Base-by-base conservation (phyloP, 1,284 basidiomycete species). In the Pisolithus thermaeus region DNA sequence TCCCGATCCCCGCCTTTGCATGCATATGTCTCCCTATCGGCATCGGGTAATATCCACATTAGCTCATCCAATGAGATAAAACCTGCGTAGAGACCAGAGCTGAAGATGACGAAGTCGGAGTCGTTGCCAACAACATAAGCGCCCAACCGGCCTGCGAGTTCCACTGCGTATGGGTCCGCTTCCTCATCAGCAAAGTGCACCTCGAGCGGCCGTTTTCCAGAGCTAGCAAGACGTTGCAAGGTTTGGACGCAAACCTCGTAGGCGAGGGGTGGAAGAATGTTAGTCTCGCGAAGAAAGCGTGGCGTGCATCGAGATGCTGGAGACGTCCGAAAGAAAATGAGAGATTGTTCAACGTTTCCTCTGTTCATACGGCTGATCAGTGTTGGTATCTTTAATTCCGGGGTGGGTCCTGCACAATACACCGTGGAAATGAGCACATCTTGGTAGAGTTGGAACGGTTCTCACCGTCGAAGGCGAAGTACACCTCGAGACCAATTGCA, bases 401-500 rank as follows among this genome's bases (percentile, higher is more conserved):
- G 90, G 37, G 75, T 77, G 16, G 90, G 77, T 46, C 90, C 89
- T 93, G 54, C 1, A 39, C 50, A 38, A 22, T 32, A 35, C 38
- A 38, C 7, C 7, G 25, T 61, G 60, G 70, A 61, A 55, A 66
- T 49, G 16, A 36, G 9, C 7, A 52, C 40, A 11, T 18, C 46
- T 2, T 12, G 35, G n/a, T 4, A 18, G 36, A 23, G 32, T 22
- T 42, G 48, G 39, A 43, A 28, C 8, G 32, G 1, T 71, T 6
- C 81, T 55, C 58, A 93, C 94, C 94, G 66, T 98, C 94, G 64
- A 97, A 97, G 7, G 97, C 92, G 61, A 97, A 92, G 52, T 85
- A 79, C 1, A 93, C 76, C 52, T 78, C 75, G 43, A 96, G 69
- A 5, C 90, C 90, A 3, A 92, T 75, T 22, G 70, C 68, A 30